Conservation (phyloP, 164 flowering plant species). For the Piper betle region DNA sequence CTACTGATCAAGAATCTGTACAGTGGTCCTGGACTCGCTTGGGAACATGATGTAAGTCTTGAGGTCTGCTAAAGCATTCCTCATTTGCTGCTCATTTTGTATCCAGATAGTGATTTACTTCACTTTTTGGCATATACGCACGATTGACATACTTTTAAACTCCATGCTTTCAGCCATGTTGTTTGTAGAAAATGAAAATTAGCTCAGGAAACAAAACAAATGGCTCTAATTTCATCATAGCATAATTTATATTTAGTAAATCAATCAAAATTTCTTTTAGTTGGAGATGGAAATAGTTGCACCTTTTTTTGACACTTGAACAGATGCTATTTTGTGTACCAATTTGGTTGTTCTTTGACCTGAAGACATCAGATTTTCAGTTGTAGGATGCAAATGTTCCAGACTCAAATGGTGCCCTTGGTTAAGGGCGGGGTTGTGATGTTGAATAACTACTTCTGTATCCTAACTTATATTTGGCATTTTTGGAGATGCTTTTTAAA, state of each 20-base stretch:
- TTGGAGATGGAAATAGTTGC: not conserved
- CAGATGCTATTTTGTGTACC: not conserved
- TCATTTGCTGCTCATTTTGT: constrained; percentile 31
- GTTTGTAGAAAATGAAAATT: not conserved
- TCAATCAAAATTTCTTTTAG: too few species aligned
- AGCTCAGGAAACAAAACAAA: not conserved
- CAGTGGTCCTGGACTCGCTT: constrained; percentile 92
- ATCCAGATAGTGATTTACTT: constrained; percentile 34
- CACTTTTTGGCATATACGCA: not conserved
- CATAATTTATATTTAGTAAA: too few species aligned
- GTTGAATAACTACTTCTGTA: constrained; percentile 23
- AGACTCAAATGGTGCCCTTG: constrained; percentile 27
- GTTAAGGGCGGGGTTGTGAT: constrained; percentile 17
- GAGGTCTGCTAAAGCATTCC: constrained; percentile 81
- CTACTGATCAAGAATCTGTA: constrained; percentile 91
- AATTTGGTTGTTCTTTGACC: constrained; percentile 26
- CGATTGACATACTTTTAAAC: not conserved
- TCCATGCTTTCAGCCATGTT: not conserved
- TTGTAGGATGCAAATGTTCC: constrained; percentile 27
- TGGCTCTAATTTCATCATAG: not conserved
- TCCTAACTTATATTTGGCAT: constrained; percentile 23
- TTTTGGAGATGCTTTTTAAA: not conserved
- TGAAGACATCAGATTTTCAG: constrained; percentile 26
- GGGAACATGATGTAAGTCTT: constrained; percentile 99
- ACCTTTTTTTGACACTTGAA: too few species aligned